These are phyloP conservation scores for Cyphellophora europaea DNA, from an alignment of 2,329 filamentous ascomycete species.

Conservation along the genomic window DNA sequence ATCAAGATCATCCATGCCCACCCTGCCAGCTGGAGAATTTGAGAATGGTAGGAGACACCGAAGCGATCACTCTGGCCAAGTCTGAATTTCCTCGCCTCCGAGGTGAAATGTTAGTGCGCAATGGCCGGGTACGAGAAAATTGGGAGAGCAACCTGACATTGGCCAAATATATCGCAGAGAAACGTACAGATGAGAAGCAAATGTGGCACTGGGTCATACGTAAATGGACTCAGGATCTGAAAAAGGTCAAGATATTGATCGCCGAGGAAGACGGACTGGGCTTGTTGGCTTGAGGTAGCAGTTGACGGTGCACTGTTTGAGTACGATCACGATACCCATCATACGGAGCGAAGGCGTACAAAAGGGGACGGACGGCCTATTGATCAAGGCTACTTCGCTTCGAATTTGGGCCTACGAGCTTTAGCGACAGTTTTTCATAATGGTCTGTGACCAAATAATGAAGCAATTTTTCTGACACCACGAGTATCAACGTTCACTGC, in stretches of 20 bases:
- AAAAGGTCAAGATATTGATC: slow-evolving; percentile 15
- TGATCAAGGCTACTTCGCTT: no score
- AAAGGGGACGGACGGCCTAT: no score
- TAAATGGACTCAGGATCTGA: slow-evolving; percentile 20
- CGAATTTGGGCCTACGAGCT: no score
- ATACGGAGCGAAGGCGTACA: no score
- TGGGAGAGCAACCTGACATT: slow-evolving; percentile 15
- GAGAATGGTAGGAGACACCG: slow-evolving; percentile 10
- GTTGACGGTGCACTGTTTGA: neutral
- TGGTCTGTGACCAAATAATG: no score
- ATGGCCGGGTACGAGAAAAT: slow-evolving; percentile 15
- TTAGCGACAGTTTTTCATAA: no score
- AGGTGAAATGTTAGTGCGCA: slow-evolving; percentile 16
- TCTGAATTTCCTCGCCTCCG: slow-evolving; percentile 15
- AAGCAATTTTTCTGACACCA: no score
- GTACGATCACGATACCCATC: slow-evolving; percentile 3
- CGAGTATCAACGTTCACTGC: no score
- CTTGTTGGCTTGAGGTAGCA: slow-evolving; percentile 12
- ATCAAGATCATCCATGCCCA: slow-evolving; percentile 18
- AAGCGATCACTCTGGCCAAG: slow-evolving; percentile 11
- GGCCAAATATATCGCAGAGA: slow-evolving; percentile 18
- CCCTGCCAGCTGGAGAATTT: slow-evolving; percentile 17
- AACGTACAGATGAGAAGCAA: slow-evolving; percentile 16
- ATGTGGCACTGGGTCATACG: slow-evolving; percentile 17
- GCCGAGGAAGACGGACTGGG: slow-evolving; percentile 18